Conservation (phyloP, 331 rosid genomes). For the Telfairia occidentalis region DNA sequence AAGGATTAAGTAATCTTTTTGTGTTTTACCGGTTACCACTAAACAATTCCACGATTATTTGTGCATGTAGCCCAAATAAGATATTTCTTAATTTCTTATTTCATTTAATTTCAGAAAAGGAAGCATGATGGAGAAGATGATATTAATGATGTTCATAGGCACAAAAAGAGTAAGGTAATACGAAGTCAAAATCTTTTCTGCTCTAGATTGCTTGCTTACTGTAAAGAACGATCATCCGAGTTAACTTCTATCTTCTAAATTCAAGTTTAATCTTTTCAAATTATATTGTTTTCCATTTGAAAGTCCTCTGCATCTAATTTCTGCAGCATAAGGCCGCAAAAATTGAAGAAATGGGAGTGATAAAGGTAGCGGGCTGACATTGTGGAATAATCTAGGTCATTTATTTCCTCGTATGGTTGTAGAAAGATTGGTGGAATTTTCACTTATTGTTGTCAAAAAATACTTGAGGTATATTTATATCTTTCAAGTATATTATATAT, state of each 20-base stretch:
- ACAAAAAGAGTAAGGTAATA: constrained; percentile 97
- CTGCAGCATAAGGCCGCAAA: constrained; percentile 84
- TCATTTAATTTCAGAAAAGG: constrained; percentile 62
- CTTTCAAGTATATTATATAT: constrained; percentile 11
- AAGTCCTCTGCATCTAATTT: constrained; percentile 13
- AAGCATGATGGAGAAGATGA: constrained; percentile 98
- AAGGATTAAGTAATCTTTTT: neutral
- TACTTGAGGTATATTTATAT: constrained; percentile 58
- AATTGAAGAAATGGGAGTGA: constrained; percentile 80
- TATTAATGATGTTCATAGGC: constrained; percentile 69
- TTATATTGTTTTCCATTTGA: constrained; percentile 10
- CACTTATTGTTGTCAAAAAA: constrained; percentile 38
- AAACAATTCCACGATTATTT: neutral
- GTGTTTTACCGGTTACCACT: neutral
- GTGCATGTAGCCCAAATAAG: neutral
- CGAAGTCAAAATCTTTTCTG: constrained; percentile 10
- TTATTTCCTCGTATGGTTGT: constrained; percentile 58
- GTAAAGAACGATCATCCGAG: neutral
- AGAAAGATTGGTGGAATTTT: constrained; percentile 52
- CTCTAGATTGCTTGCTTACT: neutral
- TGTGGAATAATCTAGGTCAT: constrained; percentile 34
- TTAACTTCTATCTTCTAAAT: neutral
- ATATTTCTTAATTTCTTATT: neutral
- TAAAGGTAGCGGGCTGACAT: constrained; percentile 77
- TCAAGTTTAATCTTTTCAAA: constrained; percentile 1